Conservation (phyloP, 2,329 filamentous ascomycete species). For the Monilinia laxa region DNA sequence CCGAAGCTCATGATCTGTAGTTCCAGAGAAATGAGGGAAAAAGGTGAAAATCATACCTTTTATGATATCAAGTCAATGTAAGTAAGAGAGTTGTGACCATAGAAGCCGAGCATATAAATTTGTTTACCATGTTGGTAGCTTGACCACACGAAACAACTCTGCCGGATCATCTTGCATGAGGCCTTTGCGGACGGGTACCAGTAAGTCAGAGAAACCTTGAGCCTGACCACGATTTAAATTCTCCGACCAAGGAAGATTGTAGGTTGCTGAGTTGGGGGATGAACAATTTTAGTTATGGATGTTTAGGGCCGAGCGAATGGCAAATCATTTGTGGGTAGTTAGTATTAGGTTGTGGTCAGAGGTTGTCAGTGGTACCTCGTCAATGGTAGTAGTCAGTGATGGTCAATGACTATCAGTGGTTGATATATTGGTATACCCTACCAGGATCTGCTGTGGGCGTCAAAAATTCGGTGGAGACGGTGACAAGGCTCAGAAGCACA, state of each 20-base stretch:
- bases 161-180: constrained; percentile 15
- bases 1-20: constrained; percentile 1
- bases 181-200: neutral
- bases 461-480: neutral
- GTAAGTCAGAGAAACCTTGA: neutral
- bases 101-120: neutral
- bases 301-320: neutral
- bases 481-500: neutral
- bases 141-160: constrained; percentile 4
- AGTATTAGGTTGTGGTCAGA: too few relatives aligned
- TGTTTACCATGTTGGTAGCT: neutral
- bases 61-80: constrained; percentile 3
- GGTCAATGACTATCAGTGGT: neutral
- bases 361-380: too few relatives aligned
- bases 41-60: neutral
- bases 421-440: neutral
- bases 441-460: constrained; percentile 4
- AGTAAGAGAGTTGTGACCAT: neutral
- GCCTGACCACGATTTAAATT: constrained; percentile 8
- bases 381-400: neutral
- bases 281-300: neutral
- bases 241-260: constrained; percentile 11
- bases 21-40: neutral
- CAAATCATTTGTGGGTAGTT: neutral
- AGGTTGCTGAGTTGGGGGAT: neutral